Evolutionary conservation across 2,329 filamentous ascomycete genomes (phyloP), one percentile per base, ranked within the genome.

Genomic region (Trichoderma cornu-damae): DNA sequence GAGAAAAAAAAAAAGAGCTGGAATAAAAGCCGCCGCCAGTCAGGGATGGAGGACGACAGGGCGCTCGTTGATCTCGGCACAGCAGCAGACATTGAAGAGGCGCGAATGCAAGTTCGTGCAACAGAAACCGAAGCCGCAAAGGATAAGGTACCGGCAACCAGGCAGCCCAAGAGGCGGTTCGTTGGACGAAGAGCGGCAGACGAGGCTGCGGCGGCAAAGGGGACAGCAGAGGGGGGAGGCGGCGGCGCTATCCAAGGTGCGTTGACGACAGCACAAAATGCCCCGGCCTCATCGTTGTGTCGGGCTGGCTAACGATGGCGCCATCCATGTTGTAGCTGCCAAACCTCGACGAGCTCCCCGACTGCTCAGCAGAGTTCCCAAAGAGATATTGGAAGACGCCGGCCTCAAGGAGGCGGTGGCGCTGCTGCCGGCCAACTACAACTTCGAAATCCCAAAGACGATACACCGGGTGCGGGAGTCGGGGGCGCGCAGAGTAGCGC

Each of bases 401-500:
- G 89, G 88, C 47, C 88, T 99, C 67, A 93, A 93, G 71, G 87
- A 86, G 43, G 94, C 94, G 3, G 91, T 97, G 59, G 80, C 85
- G 5, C 81, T 99, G 30, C 83, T 99, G 2, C 94, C 94, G 1
- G 77, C 84, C n/a, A 99, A 99, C 77, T 99, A 99, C 80, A 93
- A 89, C 66, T 99, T 99, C 70, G 94, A 99, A 76, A 91, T 99
- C 57, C 94, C 90, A 70, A 99, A 99, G 76, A 99, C 94, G 7
- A 95, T 99, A 66, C 91, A 97, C 73, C 86, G 93, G 47, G 92
- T 99, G 71, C 87, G 90, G 43, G 87, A 86, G 1, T 84, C 87
- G 7, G 85, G 82, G 7, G 86, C 92, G 1, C 93, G 86, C 69
- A 88, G 86, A 63, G 86, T 99, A 2, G 95, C 93, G 0, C 79